Conservation (phyloP, 495 filamentous ascomycete species). For the Xylaria acuta region DNA sequence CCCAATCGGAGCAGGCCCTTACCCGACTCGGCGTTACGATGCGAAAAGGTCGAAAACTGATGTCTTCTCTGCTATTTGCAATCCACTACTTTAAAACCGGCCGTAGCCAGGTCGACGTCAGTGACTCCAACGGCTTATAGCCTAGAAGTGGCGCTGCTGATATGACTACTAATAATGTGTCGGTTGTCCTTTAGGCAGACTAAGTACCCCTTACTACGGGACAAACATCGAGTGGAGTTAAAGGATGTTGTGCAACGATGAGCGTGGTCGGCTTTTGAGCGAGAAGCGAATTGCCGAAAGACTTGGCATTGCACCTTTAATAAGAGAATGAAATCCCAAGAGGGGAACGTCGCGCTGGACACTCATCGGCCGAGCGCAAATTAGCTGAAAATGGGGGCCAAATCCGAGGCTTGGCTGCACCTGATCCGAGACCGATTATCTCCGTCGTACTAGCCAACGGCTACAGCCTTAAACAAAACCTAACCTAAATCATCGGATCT, state of each 20-base stretch:
- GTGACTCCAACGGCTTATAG: neutral
- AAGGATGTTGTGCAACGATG: neutral
- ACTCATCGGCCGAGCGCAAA: constrained; percentile 15
- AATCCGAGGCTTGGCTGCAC: neutral
- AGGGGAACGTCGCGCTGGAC: neutral
- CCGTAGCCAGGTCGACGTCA: neutral
- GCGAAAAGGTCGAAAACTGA: neutral
- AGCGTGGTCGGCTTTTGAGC: neutral
- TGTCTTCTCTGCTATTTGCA: neutral
- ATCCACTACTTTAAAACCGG: too few species aligned
- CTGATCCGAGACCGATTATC: neutral
- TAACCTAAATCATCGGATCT: neutral
- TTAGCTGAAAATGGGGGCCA: neutral
- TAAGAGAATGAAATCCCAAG: neutral
- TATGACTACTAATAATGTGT: neutral
- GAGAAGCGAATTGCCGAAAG: constrained; percentile 15
- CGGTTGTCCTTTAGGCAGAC: neutral
- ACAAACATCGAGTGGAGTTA: neutral
- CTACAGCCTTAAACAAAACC: neutral
- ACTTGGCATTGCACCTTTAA: neutral
- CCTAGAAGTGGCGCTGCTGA: neutral
- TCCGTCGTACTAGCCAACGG: too few species aligned
- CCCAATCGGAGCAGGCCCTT: constrained; percentile 1
- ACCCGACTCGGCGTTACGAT: constrained; percentile 3
- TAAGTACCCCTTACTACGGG: neutral